Percentiles rank a stretch among this genome's conserved stretches.
phyloP scores from a whole-genome alignment of 495 filamentous ascomycete species.

The Xylaria longipes region DNA sequence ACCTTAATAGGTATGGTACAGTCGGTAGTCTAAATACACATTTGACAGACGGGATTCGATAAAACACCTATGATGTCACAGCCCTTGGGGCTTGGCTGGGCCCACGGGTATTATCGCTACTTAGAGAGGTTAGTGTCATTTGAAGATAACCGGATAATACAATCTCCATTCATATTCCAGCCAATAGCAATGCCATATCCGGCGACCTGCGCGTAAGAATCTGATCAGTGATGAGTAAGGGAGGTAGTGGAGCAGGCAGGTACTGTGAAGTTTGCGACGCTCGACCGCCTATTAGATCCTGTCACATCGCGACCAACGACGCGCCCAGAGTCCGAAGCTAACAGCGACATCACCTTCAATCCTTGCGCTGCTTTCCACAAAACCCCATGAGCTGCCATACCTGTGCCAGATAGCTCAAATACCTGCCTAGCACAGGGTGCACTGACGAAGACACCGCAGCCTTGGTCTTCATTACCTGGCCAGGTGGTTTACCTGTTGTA shows the following conservation, averaged over 20 bases:
- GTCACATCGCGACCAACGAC: conserved; percentile 25
- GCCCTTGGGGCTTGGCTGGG: background rate
- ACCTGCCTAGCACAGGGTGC: background rate
- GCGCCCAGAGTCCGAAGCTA: conserved; percentile 18
- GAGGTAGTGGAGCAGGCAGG: background rate
- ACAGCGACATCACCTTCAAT: background rate
- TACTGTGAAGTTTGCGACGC: background rate
- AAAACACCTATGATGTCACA: conserved; percentile 22
- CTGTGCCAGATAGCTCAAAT: background rate
- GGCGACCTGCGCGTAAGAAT: conserved; percentile 7
- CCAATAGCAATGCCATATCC: conserved; percentile 11
- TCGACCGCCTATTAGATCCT: conserved; percentile 3
- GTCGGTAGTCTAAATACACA: no score
- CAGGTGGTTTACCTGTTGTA: background rate
- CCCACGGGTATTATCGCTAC: background rate
- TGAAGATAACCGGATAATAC: conserved; percentile 23
- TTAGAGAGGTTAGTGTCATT: background rate
- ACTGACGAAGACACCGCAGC: background rate
- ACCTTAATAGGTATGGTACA: no score
- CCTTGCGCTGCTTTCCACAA: background rate
- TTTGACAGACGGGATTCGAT: background rate
- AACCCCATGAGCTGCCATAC: background rate
- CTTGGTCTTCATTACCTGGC: background rate
- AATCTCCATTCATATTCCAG: conserved; percentile 14
- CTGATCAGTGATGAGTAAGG: background rate